phyloP scores from a whole-genome alignment of 1,284 basidiomycete genomes.

The Pseudozyma sp. region DNA sequence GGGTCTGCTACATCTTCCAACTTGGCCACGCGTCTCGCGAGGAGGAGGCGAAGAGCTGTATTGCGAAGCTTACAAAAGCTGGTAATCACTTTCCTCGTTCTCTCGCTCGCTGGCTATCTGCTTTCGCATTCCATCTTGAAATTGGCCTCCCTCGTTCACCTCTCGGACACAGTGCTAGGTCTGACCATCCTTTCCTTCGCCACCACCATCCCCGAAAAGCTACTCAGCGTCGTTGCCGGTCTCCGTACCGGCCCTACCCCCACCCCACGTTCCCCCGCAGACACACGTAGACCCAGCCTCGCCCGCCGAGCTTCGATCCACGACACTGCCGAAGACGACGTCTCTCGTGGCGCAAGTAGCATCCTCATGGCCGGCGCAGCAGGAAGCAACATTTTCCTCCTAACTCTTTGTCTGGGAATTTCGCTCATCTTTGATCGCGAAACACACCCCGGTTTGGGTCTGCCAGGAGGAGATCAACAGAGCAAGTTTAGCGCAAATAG shows the following conservation, averaged over 20 bases:
- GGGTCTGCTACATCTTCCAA: slow-evolving; percentile 41
- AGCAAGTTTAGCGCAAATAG: slow-evolving; percentile 20
- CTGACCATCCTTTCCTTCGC: slow-evolving; percentile 65
- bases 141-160: slow-evolving; percentile 53
- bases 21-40: slow-evolving; percentile 22
- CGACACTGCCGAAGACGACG: slow-evolving; percentile 32
- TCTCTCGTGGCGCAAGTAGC: slow-evolving; percentile 55
- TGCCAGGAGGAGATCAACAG: slow-evolving; percentile 10
- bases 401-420: slow-evolving; percentile 66
- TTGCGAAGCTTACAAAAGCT: slow-evolving; percentile 31
- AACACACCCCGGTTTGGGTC: neutral
- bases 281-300: slow-evolving; percentile 18
- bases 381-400: slow-evolving; percentile 67
- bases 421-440: slow-evolving; percentile 51
- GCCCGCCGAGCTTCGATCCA: slow-evolving; percentile 29
- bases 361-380: slow-evolving; percentile 67
- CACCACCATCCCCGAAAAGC: slow-evolving; percentile 68
- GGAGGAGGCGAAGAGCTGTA: slow-evolving; percentile 21
- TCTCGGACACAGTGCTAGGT: slow-evolving; percentile 63
- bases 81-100: slow-evolving; percentile 44
- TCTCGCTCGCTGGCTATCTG: slow-evolving; percentile 63
- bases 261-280: slow-evolving; percentile 11
- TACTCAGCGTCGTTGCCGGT: slow-evolving; percentile 62
- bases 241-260: slow-evolving; percentile 15
- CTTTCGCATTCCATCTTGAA: slow-evolving; percentile 60